Conservation (phyloP, 2,329 filamentous ascomycete genomes). For the Nectriaceae sp. region DNA sequence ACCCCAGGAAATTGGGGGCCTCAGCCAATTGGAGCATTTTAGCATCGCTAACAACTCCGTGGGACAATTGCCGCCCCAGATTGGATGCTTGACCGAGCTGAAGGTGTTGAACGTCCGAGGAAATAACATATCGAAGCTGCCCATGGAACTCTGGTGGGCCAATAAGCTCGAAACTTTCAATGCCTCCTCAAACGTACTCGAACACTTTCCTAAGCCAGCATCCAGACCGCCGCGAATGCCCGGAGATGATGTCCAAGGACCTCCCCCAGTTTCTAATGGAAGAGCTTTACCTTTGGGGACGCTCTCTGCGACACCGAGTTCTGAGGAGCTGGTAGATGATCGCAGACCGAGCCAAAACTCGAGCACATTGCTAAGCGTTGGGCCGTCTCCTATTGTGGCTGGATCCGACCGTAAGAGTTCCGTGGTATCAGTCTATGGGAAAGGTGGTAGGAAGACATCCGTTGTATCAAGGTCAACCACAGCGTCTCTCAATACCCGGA, state of each 20-base stretch:
- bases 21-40: conserved; percentile 84
- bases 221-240: conserved; percentile 67
- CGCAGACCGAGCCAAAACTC: conserved; percentile 86
- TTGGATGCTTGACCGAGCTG: conserved; percentile 84
- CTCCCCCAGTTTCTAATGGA: conserved; percentile 39
- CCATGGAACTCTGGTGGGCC: conserved; percentile 95
- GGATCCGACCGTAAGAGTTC: conserved; percentile 74
- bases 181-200: conserved; percentile 90
- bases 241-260: conserved; percentile 45
- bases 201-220: conserved; percentile 84
- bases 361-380: conserved; percentile 72
- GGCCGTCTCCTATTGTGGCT: conserved; percentile 66
- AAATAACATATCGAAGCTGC: conserved; percentile 88
- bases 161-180: conserved; percentile 89
- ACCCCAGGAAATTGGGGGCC: conserved; percentile 79
- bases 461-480: conserved; percentile 69
- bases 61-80: conserved; percentile 79
- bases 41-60: conserved; percentile 93
- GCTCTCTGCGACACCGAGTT: conserved; percentile 65
- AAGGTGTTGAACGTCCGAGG: conserved; percentile 85
- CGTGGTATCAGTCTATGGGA: conserved; percentile 76
- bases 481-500: conserved; percentile 61
- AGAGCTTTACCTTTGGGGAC: conserved; percentile 43
- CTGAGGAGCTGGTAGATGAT: conserved; percentile 71
- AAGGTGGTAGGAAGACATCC: conserved; percentile 82